phyloP scores from a whole-genome alignment of 768 basidiomycete species.

The button mushroom (Agaricus bisporus) region DNA sequence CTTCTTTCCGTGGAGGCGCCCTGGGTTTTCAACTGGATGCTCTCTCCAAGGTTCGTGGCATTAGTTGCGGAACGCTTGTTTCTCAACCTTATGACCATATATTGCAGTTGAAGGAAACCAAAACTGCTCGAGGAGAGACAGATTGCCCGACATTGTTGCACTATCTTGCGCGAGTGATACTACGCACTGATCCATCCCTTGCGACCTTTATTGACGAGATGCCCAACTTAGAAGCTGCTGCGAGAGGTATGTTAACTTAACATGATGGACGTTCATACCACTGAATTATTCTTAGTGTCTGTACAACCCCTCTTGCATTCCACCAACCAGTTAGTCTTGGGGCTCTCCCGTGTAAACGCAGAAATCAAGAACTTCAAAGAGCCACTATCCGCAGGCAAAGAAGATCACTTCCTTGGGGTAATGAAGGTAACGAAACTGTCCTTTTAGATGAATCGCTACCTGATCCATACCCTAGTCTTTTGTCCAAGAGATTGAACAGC shows the following conservation, averaged over 20 bases:
- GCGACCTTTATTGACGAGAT: constrained; percentile 75
- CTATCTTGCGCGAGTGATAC: constrained; percentile 73
- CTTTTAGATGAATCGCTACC: neutral
- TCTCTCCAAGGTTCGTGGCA: constrained; percentile 59
- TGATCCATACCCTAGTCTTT: constrained; percentile 35
- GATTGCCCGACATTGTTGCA: constrained; percentile 89
- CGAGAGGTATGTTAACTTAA: constrained; percentile 49
- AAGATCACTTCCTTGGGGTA: constrained; percentile 59
- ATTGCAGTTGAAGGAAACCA: constrained; percentile 74
- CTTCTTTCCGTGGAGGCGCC: constrained; percentile 80
- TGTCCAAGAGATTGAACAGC: constrained; percentile 37
- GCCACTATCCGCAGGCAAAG: constrained; percentile 20
- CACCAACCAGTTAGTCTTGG: constrained; percentile 50
- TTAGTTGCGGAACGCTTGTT: neutral
- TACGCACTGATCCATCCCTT: constrained; percentile 59
- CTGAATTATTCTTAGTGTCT: constrained; percentile 48
- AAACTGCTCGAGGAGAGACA: constrained; percentile 57
- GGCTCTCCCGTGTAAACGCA: constrained; percentile 47
- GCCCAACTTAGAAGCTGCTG: constrained; percentile 77
- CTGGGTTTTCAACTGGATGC: constrained; percentile 81
- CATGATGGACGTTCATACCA: neutral
- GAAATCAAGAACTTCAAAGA: constrained; percentile 46
- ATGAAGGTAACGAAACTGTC: constrained; percentile 52
- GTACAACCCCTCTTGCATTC: constrained; percentile 55
- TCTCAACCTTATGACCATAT: neutral